A percentile compares a stretch with the other conserved stretches of the same genome.
phyloP scores from a whole-genome alignment of 2,329 filamentous ascomycete genomes.

The Xylariaceae sp. region DNA sequence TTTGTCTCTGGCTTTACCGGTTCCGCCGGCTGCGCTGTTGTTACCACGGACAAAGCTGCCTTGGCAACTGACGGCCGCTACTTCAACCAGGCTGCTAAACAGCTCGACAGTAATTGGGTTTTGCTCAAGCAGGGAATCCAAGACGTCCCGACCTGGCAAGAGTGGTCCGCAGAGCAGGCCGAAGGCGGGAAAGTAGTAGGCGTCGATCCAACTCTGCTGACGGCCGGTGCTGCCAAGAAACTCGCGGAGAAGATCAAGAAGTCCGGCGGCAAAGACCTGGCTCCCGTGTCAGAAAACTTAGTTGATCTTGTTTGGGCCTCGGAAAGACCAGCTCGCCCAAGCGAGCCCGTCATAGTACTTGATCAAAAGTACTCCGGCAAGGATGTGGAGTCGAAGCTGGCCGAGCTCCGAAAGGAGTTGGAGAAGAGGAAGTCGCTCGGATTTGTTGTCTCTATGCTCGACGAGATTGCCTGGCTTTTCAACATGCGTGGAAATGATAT shows the following conservation, averaged over 20 bases:
- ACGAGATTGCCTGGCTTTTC: constrained; percentile 98
- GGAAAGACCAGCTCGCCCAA: constrained; percentile 68
- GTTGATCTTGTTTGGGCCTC: constrained; percentile 87
- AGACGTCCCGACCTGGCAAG: constrained; percentile 94
- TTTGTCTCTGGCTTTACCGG: constrained; percentile 94
- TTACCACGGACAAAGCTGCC: constrained; percentile 81
- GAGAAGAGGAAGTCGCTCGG: constrained; percentile 84
- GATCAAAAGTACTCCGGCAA: constrained; percentile 75
- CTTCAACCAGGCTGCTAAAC: constrained; percentile 91
- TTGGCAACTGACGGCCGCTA: constrained; percentile 94
- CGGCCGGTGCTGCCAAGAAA: constrained; percentile 60
- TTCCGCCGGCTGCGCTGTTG: constrained; percentile 87
- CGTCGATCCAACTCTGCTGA: constrained; percentile 84
- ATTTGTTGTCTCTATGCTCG: constrained; percentile 89
- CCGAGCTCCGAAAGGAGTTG: constrained; percentile 83
- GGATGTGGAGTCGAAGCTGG: constrained; percentile 74
- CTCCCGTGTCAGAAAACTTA: constrained; percentile 75
- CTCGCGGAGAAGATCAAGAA: constrained; percentile 83
- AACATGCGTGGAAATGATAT: constrained; percentile 94
- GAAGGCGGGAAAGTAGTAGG: constrained; percentile 82
- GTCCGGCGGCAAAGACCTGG: constrained; percentile 72
- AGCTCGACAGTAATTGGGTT: constrained; percentile 87
- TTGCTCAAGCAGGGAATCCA: constrained; percentile 90
- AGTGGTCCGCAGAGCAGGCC: constrained; percentile 88
- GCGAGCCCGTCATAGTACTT: constrained; percentile 70